A percentile compares a stretch with the other conserved stretches of the same genome.
Evolutionary conservation across 148 eudicot genomes (phyloP).

Genomic region (Drosera capensis): DNA sequence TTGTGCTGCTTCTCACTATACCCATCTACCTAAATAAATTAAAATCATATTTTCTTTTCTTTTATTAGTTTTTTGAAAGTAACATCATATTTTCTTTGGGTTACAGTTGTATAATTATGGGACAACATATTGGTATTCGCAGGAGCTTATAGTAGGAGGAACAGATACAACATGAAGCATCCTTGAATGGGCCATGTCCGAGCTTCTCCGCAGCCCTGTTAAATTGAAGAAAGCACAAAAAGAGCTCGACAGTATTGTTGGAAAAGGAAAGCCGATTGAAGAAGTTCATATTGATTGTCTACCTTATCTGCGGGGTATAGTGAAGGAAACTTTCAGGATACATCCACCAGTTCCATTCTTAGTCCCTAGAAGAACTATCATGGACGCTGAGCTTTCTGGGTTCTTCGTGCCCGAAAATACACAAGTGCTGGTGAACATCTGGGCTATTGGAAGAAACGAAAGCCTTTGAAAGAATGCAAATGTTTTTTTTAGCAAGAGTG

Average conservation of each 20-base stretch:
- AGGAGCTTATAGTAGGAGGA: neutral
- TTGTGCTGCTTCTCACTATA: slow-evolving; percentile 2
- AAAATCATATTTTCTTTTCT: neutral
- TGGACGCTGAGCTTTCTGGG: neutral
- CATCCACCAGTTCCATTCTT: neutral
- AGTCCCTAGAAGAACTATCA: too few relatives aligned
- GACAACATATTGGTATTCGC: neutral
- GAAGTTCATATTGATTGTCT: neutral
- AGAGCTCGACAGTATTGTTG: neutral
- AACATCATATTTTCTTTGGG: neutral
- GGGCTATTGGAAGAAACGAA: neutral
- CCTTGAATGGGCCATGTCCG: neutral
- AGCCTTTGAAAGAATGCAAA: neutral
- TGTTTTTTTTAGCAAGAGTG: neutral
- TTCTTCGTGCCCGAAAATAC: neutral
- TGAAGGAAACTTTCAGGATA: neutral
- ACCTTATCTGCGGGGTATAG: neutral
- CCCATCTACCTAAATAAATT: too few relatives aligned
- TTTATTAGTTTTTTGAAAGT: neutral
- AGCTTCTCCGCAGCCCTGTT: neutral
- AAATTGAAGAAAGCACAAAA: neutral
- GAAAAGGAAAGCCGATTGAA: neutral
- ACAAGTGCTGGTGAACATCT: neutral
- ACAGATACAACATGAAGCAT: neutral
- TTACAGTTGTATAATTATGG: neutral